Base-by-base conservation (phyloP, 495 filamentous ascomycete species). In the Jackrogersella multiformis region DNA sequence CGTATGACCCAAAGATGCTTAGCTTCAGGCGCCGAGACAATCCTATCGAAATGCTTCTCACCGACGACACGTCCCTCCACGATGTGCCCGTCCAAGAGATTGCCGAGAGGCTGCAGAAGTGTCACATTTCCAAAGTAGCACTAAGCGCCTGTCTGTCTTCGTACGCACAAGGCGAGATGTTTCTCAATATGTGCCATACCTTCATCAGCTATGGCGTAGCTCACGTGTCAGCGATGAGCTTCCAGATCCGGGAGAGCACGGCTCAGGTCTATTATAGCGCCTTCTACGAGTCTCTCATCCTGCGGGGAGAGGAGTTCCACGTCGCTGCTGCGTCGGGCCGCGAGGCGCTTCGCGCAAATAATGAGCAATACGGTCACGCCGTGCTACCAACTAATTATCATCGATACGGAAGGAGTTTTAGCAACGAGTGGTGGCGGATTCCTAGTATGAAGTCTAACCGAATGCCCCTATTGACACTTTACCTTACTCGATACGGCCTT, bases 171-270 rank as follows among this genome's bases (percentile, higher is more conserved):
- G 23, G 46, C 28, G 26, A 34, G 28, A 51, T 51, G 34, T 51
- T 51, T 12, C 2, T 32, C 5, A 51, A 51, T n/a, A 51, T 51
- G 46, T 51, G 46, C 8, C 28, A 51, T 20, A 51, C 46, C 0
- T 51, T 51, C 26, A 30, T 51, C 9, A 51, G 46, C 16, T 34
- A 34, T 18, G 46, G 28, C 13, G 26, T 51, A 30, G 24, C 26
- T 1, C 26, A 51, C 15, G 46, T 51, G 16, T 34, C 28, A 12
- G 46, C 46, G 3, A 51, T 51, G 46, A 51, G 46, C 28, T 51
- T 51, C 15, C 46, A 51, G 46, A 51, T 51, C 13, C 10, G 32
- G n/a, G 46, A 51, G 46, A 51, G 46, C 46, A 51, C 46, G 7
- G 46, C 46, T 5, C 18, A 51, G 15, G 46, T 34, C n/a, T 51